Evolutionary conservation across 2,329 filamentous ascomycete species (phyloP), one percentile per base, ranked within the genome.

Genomic region (Neopestalotiopsis sp.): DNA sequence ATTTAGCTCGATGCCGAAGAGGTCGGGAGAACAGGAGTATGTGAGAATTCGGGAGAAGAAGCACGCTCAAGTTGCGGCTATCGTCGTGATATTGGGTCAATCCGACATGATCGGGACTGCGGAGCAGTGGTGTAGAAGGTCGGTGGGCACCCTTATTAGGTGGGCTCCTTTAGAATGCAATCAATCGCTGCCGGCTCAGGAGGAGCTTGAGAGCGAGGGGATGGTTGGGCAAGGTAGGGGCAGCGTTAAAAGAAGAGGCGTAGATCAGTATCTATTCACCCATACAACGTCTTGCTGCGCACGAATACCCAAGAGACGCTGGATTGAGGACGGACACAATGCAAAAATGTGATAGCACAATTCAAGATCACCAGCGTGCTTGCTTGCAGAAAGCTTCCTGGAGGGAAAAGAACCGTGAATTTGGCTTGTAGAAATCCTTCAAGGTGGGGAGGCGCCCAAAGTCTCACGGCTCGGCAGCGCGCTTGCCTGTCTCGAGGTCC

Each of bases 1-100:
- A 38, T 20, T 9, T 20, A 4, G 59, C 17, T 34, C n/a, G 28
- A 34, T 34, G 13, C n/a, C 13, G 59, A 13, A 38, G 62, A 40
- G 20, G 20, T 24, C 52, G 17, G 45, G 24, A 38, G 34, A 38
- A 38, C 34, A 38, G 34, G 34, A 38, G 34, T 7, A 38, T 7
- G 4, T 38, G 30, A 38, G n/a, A 40, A 40, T 10, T 24, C 52
- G 17, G 45, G 24, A 34, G 69, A 24, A 30, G 17, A 56, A 75
- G 74, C 76, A 73, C 76, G 75, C 75, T 74, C 71, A 58, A 63
- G 57, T 69, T 76, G 77, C 75, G 77, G 76, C 76, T 75, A 72
- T 75, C 74, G 75, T 77, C 73, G 70, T 74, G 73, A 72, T 70
- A 69, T 69, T 52, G 45, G 73, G 71, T 78, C 75, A 78, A 70